Conservation (phyloP, 352 stramenopile genomes). For the Phytophthora chlamydospora region DNA sequence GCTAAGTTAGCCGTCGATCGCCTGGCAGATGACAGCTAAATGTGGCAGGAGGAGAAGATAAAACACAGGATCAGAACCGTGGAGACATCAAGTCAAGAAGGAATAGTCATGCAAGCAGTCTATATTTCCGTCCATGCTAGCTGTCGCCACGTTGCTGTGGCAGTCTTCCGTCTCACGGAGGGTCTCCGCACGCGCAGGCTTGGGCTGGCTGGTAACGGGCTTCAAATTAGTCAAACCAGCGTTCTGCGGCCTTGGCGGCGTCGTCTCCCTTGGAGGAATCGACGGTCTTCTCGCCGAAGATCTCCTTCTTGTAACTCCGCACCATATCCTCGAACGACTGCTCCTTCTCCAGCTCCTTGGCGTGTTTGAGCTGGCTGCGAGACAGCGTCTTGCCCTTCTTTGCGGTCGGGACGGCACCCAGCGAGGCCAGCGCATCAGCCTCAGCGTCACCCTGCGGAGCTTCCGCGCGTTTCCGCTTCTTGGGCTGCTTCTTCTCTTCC, state of each 20-base stretch:
- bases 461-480: slow-evolving; percentile 51
- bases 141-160: background rate
- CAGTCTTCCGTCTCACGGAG: background rate
- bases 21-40: slow-evolving; percentile 17
- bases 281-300: slow-evolving; percentile 64
- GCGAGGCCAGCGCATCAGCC: slow-evolving; percentile 28
- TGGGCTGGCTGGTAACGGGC: slow-evolving; percentile 3
- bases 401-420: slow-evolving; percentile 23
- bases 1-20: slow-evolving; percentile 3
- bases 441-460: slow-evolving; percentile 21
- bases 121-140: slow-evolving; percentile 27
- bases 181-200: background rate
- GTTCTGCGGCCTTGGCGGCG: slow-evolving; percentile 38
- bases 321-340: slow-evolving; percentile 82
- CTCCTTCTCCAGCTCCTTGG: slow-evolving; percentile 57
- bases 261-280: slow-evolving; percentile 19
- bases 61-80: slow-evolving; percentile 20
- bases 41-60: slow-evolving; percentile 3
- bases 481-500: slow-evolving; percentile 45
- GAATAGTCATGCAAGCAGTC: slow-evolving; percentile 17
- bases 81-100: slow-evolving; percentile 8
- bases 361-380: slow-evolving; percentile 75
- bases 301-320: slow-evolving; percentile 84
- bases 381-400: slow-evolving; percentile 55
- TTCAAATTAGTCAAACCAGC: slow-evolving; percentile 72